A percentile compares a stretch with the other conserved stretches of the same genome.
phyloP scores from a whole-genome alignment of 768 basidiomycete species.

The Boletus reticuloceps region DNA sequence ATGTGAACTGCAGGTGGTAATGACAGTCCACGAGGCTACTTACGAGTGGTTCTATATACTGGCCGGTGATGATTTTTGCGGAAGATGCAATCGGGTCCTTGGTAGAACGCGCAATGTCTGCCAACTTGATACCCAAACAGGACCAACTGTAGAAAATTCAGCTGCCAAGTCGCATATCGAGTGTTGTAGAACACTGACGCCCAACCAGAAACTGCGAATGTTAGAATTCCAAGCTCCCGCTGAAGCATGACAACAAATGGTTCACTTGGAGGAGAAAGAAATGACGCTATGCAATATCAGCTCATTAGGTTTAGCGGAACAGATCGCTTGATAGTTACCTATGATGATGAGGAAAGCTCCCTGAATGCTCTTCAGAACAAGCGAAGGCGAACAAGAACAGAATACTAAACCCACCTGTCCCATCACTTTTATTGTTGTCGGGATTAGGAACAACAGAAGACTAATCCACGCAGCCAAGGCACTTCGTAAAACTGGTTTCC shows the following conservation, averaged over 20 bases:
- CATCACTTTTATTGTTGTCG: slow-evolving; percentile 43
- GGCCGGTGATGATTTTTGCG: slow-evolving; percentile 43
- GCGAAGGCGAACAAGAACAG: not conserved
- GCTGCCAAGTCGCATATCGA: not conserved
- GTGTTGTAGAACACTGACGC: slow-evolving; percentile 43
- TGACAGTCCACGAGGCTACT: not conserved
- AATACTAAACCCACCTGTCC: slow-evolving; percentile 46
- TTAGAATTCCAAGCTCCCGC: slow-evolving; percentile 54
- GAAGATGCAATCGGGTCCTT: slow-evolving; percentile 38
- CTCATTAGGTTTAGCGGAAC: not conserved
- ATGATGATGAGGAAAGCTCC: slow-evolving; percentile 65
- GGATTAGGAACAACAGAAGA: slow-evolving; percentile 58
- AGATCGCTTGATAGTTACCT: slow-evolving; percentile 34
- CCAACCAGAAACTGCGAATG: slow-evolving; percentile 52
- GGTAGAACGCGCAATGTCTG: slow-evolving; percentile 51
- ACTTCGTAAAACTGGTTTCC: slow-evolving; percentile 63
- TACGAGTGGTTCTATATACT: slow-evolving; percentile 54
- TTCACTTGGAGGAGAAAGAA: slow-evolving; percentile 65
- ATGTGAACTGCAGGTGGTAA: not conserved
- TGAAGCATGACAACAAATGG: slow-evolving; percentile 69
- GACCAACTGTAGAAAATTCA: slow-evolving; percentile 48
- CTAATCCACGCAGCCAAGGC: slow-evolving; percentile 61
- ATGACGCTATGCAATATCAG: slow-evolving; percentile 41
- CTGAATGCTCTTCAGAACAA: slow-evolving; percentile 31
- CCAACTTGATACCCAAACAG: slow-evolving; percentile 62